These are phyloP conservation scores for Cudoniella acicularis DNA, from an alignment of 495 filamentous ascomycete species.

Conservation along the genomic window DNA sequence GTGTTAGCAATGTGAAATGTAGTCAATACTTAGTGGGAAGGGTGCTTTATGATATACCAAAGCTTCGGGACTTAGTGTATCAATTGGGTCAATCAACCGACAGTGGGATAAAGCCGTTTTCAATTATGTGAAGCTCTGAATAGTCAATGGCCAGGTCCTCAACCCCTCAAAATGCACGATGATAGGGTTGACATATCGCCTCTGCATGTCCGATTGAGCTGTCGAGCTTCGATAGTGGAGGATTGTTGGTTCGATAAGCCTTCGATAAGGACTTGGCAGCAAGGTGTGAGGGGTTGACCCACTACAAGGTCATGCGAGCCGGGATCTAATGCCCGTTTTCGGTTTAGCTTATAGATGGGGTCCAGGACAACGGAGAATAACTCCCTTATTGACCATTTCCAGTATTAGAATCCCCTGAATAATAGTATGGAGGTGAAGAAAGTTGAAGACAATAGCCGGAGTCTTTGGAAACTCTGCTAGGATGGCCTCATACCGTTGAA, in stretches of 20 bases:
- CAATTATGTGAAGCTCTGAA: constrained; percentile 21
- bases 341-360: no score
- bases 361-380: no score
- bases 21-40: background rate
- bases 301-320: no score
- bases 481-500: no score
- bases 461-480: background rate
- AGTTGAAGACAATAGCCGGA: background rate
- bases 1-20: no score
- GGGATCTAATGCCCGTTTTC: no score
- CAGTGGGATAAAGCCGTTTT: constrained; percentile 4
- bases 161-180: constrained; percentile 10
- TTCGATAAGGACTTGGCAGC: no score
- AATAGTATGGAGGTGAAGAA: background rate
- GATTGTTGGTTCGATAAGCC: background rate
- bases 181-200: constrained; percentile 10
- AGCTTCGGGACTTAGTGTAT: constrained; percentile 20
- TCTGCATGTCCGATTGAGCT: background rate
- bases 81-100: constrained; percentile 20
- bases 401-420: background rate
- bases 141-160: constrained; percentile 5
- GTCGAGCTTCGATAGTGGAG: constrained; percentile 4
- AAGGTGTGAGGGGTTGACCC: no score
- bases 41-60: constrained; percentile 21
- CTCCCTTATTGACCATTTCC: background rate